Base-by-base conservation (phyloP, 768 basidiomycete genomes). In the Mycena amicta region DNA sequence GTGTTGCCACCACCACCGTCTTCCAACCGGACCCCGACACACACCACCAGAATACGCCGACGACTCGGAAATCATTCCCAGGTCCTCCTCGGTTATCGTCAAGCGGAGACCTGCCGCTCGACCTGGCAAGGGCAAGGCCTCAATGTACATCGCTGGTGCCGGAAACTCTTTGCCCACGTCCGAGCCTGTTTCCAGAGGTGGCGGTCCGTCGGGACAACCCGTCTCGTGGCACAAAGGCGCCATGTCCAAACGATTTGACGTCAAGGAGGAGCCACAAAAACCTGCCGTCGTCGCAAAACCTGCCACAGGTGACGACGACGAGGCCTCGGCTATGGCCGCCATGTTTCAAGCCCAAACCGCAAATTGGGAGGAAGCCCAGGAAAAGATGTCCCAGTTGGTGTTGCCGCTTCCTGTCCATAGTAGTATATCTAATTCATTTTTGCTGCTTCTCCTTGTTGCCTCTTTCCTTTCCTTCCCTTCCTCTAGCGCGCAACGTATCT, bases 321-420 rank as follows among this genome's bases (percentile, higher is more conserved):
- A 98, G 72, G 92, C 90, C 28, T 92, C 90, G n/a, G 90, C 93
- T 31, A 92, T 99, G 82, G 90, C 89, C n/a, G 95, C 95, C 66
- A 97, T 99, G 92, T 95, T 98, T 73, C 89, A 92, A 74, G 91
- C 91, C 59, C 92, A 94, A 75, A 87, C 88, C 39, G 88, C 92
- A 63, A 92, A 95, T 75, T 99, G 96, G 97, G 91, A 97, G 80
- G 92, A 95, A 83, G 90, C 95, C 70, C 94, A 98, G 79, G 95
- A 98, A 83, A 94, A 96, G 83, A 98, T 99, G 95, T 90, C 95
- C 71, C 89, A 93, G 97, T 99, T 81, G 81, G 95, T 95, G 80
- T 85, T 77, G 78, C 80, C 81, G 82, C 71, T 73, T 67, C 68
- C 71, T 77, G 79, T 77, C 73, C 77, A 83, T 88, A 87, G 85